These are phyloP conservation scores for Cynanchum wilfordii DNA, from an alignment of 257 asterid genomes.

Conservation along the genomic window DNA sequence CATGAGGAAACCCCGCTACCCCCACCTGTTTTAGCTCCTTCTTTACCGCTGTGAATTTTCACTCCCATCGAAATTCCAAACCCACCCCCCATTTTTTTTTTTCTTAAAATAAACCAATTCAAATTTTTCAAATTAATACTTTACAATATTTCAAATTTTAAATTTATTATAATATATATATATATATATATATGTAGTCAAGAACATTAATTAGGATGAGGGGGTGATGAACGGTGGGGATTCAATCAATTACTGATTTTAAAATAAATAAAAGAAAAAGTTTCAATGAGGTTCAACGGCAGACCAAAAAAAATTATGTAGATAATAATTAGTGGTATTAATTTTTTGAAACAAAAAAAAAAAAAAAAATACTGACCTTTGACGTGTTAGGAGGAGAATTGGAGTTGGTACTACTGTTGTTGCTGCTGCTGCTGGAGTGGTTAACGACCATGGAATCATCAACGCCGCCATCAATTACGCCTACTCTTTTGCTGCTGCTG, in stretches of 20 bases:
- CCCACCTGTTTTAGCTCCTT: constrained; percentile 50
- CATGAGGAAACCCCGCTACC: constrained; percentile 14
- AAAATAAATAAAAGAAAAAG: neutral
- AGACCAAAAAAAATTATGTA: neutral
- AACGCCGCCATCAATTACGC: constrained; percentile 36
- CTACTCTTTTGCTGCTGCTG: constrained; percentile 18
- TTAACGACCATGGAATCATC: constrained; percentile 35
- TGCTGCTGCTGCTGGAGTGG: constrained; percentile 17
- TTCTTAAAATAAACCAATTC: neutral
- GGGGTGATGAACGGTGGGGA: neutral
- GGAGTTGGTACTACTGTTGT: constrained; percentile 32
- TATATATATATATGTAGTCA: too few species aligned
- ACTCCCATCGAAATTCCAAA: constrained; percentile 16
- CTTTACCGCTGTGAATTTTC: constrained; percentile 44
- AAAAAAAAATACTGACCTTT: constrained; percentile 34
- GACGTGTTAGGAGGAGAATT: constrained; percentile 3
- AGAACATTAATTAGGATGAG: neutral
- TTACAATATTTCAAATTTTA: neutral
- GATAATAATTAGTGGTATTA: neutral
- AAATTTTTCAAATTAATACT: constrained; percentile 12
- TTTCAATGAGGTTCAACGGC: constrained; percentile 8
- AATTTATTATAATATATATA: too few species aligned
- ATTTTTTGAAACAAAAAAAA: neutral
- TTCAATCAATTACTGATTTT: neutral
- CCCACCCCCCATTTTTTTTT: neutral